phyloP scores from a whole-genome alignment of 2,329 filamentous ascomycete species.

The Botrytis tulipae region DNA sequence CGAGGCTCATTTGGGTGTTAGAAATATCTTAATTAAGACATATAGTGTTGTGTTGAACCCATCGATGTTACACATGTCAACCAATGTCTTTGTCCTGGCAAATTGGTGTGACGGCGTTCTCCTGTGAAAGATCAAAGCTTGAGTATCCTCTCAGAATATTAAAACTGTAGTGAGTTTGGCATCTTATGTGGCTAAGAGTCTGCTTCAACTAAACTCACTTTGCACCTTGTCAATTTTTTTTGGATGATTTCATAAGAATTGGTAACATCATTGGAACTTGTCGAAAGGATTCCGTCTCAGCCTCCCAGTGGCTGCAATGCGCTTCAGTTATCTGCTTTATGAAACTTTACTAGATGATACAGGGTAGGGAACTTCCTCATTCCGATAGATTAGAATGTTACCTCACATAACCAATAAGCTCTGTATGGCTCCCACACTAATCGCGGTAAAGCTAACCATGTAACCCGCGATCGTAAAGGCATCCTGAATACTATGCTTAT shows the following conservation, averaged over 20 bases:
- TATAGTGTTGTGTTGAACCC: neutral
- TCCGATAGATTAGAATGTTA: neutral
- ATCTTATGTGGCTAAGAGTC: neutral
- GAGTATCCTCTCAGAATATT: neutral
- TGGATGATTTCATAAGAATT: neutral
- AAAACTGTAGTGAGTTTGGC: neutral
- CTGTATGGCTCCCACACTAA: constrained; percentile 27
- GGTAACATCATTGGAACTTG: neutral
- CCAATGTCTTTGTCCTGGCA: neutral
- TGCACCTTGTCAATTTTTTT: neutral
- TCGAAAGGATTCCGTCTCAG: neutral
- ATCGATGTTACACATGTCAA: neutral
- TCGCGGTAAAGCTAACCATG: constrained; percentile 27
- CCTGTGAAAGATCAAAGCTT: neutral
- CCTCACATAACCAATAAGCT: constrained; percentile 37
- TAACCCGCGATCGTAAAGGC: constrained; percentile 29
- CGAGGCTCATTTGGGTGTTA: neutral
- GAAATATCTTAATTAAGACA: neutral
- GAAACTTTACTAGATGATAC: neutral
- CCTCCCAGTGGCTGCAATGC: neutral
- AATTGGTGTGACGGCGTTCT: constrained; percentile 6
- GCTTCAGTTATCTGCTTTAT: neutral
- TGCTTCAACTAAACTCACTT: neutral
- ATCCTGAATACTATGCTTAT: constrained; percentile 29
- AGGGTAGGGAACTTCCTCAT: neutral